A percentile compares a stretch with the other conserved stretches of the same genome.
These are phyloP conservation scores for Microsporum canis DNA, from an alignment of 2,329 filamentous ascomycete genomes.

Conservation along the genomic window DNA sequence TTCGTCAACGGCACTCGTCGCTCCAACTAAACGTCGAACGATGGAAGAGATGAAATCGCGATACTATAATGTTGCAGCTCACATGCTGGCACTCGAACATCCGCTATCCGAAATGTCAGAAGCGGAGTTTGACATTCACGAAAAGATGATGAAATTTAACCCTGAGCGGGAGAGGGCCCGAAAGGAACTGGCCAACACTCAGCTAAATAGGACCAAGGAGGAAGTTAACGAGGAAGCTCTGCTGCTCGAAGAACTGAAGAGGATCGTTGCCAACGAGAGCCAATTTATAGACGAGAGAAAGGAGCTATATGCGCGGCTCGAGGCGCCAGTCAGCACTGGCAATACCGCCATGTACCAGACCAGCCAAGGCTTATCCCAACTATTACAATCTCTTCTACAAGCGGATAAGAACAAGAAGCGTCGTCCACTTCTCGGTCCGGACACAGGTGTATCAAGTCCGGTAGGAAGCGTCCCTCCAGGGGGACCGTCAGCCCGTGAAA, in stretches of 20 bases:
- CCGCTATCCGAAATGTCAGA: slow-evolving; percentile 79
- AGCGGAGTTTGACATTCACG: slow-evolving; percentile 69
- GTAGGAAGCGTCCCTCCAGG: slow-evolving; percentile 35
- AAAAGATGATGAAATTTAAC: slow-evolving; percentile 79
- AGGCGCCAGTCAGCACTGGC: slow-evolving; percentile 60
- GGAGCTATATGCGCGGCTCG: slow-evolving; percentile 76
- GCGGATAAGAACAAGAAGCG: slow-evolving; percentile 86
- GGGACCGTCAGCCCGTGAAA: slow-evolving; percentile 25
- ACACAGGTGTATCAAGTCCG: slow-evolving; percentile 40
- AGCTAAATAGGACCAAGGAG: slow-evolving; percentile 67
- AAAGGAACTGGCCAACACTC: slow-evolving; percentile 72
- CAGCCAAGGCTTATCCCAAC: slow-evolving; percentile 63
- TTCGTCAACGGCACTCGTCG: slow-evolving; percentile 42
- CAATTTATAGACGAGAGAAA: slow-evolving; percentile 77
- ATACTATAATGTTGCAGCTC: slow-evolving; percentile 78
- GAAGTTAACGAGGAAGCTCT: slow-evolving; percentile 89
- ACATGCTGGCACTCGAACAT: slow-evolving; percentile 68
- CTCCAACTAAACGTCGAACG: slow-evolving; percentile 45
- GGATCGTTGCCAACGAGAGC: slow-evolving; percentile 78
- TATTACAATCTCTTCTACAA: slow-evolving; percentile 71
- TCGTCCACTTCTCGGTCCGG: slow-evolving; percentile 55
- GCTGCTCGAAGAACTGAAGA: slow-evolving; percentile 76
- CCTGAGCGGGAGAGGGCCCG: slow-evolving; percentile 64
- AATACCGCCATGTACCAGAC: slow-evolving; percentile 70
- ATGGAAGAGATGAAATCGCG: slow-evolving; percentile 87